Percentiles rank a stretch among this genome's conserved stretches.
Evolutionary conservation across 164 flowering plant species (phyloP).

Genomic region (Piper betle): DNA sequence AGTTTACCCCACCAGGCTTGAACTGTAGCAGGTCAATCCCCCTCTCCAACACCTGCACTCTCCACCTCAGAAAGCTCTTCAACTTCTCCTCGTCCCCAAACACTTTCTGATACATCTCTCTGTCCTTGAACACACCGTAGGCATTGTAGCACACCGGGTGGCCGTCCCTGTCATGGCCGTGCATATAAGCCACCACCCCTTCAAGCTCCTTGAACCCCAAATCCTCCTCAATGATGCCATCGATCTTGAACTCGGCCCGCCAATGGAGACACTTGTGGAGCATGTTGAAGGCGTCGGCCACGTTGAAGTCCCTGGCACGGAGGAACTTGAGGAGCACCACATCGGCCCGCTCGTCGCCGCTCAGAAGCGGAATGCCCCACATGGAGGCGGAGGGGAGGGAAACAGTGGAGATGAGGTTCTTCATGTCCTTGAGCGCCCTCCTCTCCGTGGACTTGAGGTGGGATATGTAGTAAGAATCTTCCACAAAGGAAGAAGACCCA

Average conservation of each 20-base stretch:
- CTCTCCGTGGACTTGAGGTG: slow-evolving; percentile 54
- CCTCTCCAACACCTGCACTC: slow-evolving; percentile 67
- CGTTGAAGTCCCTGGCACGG: slow-evolving; percentile 77
- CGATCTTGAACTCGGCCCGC: slow-evolving; percentile 72
- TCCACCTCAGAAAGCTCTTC: slow-evolving; percentile 26
- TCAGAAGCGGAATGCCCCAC: slow-evolving; percentile 60
- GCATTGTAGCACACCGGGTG: slow-evolving; percentile 42
- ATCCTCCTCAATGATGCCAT: slow-evolving; percentile 52
- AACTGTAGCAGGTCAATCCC: slow-evolving; percentile 64
- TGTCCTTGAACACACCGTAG: slow-evolving; percentile 56
- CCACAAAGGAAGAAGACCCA: slow-evolving; percentile 55
- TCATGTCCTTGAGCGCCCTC: slow-evolving; percentile 63
- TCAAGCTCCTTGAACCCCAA: slow-evolving; percentile 76
- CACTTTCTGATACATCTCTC: slow-evolving; percentile 68
- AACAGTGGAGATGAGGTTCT: slow-evolving; percentile 27
- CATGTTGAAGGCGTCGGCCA: slow-evolving; percentile 49
- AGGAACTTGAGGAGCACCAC: slow-evolving; percentile 80
- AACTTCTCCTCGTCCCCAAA: slow-evolving; percentile 87
- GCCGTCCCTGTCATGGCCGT: slow-evolving; percentile 54
- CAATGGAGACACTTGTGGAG: slow-evolving; percentile 46
- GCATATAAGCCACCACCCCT: slow-evolving; percentile 73
- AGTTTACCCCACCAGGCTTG: slow-evolving; percentile 53
- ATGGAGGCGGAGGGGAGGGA: slow-evolving; percentile 27
- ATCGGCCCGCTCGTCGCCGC: slow-evolving; percentile 49
- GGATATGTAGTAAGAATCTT: slow-evolving; percentile 67